Evolutionary conservation across 768 basidiomycete species (phyloP).

Genomic region (Dioszegia crocea): DNA sequence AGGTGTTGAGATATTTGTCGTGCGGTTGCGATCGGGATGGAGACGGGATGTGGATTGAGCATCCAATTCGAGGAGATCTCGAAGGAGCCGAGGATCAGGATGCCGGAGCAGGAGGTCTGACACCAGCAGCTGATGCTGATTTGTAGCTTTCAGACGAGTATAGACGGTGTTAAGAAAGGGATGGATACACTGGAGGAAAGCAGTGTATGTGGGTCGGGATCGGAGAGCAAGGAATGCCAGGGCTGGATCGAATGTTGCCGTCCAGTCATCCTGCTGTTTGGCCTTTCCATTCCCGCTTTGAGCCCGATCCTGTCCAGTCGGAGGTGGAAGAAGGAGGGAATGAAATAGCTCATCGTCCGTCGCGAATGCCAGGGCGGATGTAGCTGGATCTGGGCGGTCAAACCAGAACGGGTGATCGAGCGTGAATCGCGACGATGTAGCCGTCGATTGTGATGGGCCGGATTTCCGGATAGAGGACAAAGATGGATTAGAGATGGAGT

Average conservation of each 20-base stretch:
- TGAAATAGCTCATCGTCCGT: constrained; percentile 23
- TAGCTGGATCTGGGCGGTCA: constrained; percentile 13
- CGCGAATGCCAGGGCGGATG: constrained; percentile 14
- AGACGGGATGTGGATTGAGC: too few relatives aligned
- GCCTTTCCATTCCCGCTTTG: not conserved
- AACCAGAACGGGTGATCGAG: constrained; percentile 16
- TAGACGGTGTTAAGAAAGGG: constrained; percentile 7
- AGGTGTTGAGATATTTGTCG: too few relatives aligned
- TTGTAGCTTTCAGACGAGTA: not conserved
- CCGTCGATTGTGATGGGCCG: not conserved
- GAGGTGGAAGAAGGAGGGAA: constrained; percentile 3
- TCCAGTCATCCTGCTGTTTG: constrained; percentile 11
- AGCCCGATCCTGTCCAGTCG: not conserved
- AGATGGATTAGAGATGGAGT: constrained; percentile 3
- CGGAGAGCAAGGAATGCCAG: constrained; percentile 22
- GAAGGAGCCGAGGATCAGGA: constrained; percentile 19
- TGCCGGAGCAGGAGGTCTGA: constrained; percentile 23
- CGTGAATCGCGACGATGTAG: constrained; percentile 17
- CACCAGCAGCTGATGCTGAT: constrained; percentile 17
- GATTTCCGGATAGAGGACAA: not conserved
- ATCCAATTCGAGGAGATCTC: constrained; percentile 16
- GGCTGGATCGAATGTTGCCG: constrained; percentile 13
- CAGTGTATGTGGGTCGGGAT: constrained; percentile 14
- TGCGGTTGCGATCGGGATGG: not conserved
- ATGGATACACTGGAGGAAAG: constrained; percentile 13